A percentile compares a stretch with the other conserved stretches of the same genome.
These are phyloP conservation scores for Sarocladium brachiariae DNA, from an alignment of 2,329 filamentous ascomycete genomes.

Conservation along the genomic window DNA sequence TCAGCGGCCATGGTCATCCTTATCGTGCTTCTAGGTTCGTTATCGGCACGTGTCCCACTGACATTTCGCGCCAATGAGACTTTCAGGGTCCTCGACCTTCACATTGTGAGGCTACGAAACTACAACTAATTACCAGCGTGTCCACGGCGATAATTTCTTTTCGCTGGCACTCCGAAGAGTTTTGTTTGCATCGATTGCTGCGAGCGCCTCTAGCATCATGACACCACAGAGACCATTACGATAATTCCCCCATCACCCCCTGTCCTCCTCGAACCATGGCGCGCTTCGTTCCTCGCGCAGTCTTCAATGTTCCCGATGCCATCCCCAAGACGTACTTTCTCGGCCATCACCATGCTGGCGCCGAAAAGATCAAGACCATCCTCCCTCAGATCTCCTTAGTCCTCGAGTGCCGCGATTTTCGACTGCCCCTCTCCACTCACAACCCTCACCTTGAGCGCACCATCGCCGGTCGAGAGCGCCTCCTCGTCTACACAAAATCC, in stretches of 20 bases:
- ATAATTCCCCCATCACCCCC: too few species aligned
- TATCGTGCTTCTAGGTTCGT: not conserved
- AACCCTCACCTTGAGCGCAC: constrained; percentile 84
- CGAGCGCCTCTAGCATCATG: not conserved
- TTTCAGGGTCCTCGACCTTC: not conserved
- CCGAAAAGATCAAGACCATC: constrained; percentile 74
- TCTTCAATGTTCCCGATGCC: constrained; percentile 64
- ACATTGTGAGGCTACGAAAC: too few species aligned
- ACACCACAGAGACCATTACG: not conserved
- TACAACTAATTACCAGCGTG: too few species aligned
- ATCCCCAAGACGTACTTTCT: constrained; percentile 90
- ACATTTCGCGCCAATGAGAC: not conserved
- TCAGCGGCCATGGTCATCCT: not conserved
- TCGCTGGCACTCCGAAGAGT: too few species aligned
- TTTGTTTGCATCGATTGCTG: too few species aligned
- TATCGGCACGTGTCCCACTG: not conserved
- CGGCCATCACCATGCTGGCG: constrained; percentile 80
- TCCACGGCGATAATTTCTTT: too few species aligned
- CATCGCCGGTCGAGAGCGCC: constrained; percentile 63
- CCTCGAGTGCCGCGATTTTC: constrained; percentile 90
- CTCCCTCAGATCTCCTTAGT: constrained; percentile 79
- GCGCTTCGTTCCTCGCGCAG: constrained; percentile 64
- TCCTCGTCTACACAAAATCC: constrained; percentile 87
- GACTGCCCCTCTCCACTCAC: constrained; percentile 79
- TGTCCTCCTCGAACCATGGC: constrained; percentile 18